Base-by-base conservation (phyloP, 2,329 filamentous ascomycete species). In the Catunica adiposa region DNA sequence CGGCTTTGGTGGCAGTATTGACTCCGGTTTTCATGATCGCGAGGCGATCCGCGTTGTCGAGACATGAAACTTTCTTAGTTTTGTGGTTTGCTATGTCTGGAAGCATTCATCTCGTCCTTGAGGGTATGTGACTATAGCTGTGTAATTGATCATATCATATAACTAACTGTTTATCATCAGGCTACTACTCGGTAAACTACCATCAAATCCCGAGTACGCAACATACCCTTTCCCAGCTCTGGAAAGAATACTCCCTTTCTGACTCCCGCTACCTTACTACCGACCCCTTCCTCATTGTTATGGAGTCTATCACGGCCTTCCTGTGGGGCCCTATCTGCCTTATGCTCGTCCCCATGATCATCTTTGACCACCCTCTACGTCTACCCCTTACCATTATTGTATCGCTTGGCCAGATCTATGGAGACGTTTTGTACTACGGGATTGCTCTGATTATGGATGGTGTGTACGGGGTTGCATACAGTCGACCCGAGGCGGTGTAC, bases 61-160 rank as follows among this genome's bases (percentile, higher is more conserved):
- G 62, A 6, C 65, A 65, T 25, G 84, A 88, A 61, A 71, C 79
- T 48, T 61, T 75, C 11, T 77, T 76, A 3, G 77, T 83, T 22
- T 68, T 87, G 68, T 90, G 86, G 86, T 89, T 89, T 66, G 75
- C 83, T 22, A 72, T 90, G 14, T 86, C 83, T 74, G 77, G 70
- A 66, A 76, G 61, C 59, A 72, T 71, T 58, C 70, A 72, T 59
- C 54, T 70, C 22, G 66, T 70, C 60, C 68, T 73, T 40, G 71
- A 74, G 62, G 69, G 67, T 68, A 60, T 31, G 56, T 22, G 25
- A 38, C 56, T 26, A 51, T 26, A 31, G 38, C 25, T 4, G 1
- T 8, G 15, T 11, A 50, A 23, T 31, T 2, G 29, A n/a, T 7
- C 23, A 50, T n/a, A n/a, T n/a, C 34, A 59, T 3, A 52, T 52